phyloP scores from a whole-genome alignment of 441 rosid species.

The Geranium incanum region DNA sequence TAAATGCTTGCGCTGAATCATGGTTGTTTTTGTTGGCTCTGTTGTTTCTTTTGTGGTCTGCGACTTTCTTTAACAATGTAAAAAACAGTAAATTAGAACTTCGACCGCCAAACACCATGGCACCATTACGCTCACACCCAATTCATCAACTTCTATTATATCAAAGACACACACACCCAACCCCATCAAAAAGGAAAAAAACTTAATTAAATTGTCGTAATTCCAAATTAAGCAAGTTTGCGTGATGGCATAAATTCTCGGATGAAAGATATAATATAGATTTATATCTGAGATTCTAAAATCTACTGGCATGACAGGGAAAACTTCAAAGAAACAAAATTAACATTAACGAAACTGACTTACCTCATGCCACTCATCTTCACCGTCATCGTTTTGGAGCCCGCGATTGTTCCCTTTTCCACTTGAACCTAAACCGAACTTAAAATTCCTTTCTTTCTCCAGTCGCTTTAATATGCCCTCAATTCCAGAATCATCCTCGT shows the following conservation, averaged over 20 bases:
- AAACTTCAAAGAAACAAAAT: background rate
- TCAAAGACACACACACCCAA: background rate
- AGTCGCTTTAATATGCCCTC: constrained; percentile 70
- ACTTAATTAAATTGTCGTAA: too few relatives aligned
- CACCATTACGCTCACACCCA: background rate
- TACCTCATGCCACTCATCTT: constrained; percentile 46
- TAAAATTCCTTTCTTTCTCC: constrained; percentile 69
- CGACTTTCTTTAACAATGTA: constrained; percentile 56
- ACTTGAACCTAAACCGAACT: constrained; percentile 46
- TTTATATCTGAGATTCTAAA: too few relatives aligned
- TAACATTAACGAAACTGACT: constrained; percentile 17
- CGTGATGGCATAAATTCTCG: background rate
- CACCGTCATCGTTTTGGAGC: constrained; percentile 19
- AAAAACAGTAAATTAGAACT: constrained; percentile 27
- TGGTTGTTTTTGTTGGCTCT: constrained; percentile 19
- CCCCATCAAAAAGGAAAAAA: background rate
- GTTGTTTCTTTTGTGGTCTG: constrained; percentile 32
- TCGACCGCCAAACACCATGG: constrained; percentile 10
- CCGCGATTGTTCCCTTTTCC: constrained; percentile 31
- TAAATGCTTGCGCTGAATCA: constrained; percentile 21
- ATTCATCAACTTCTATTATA: too few relatives aligned
- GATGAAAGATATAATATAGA: background rate
- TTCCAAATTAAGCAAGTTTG: too few relatives aligned
- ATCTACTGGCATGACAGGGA: background rate
- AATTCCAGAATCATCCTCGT: constrained; percentile 49